These are phyloP conservation scores for Leishmania arabica DNA, from an alignment of 208 protist genomes.

Conservation along the genomic window DNA sequence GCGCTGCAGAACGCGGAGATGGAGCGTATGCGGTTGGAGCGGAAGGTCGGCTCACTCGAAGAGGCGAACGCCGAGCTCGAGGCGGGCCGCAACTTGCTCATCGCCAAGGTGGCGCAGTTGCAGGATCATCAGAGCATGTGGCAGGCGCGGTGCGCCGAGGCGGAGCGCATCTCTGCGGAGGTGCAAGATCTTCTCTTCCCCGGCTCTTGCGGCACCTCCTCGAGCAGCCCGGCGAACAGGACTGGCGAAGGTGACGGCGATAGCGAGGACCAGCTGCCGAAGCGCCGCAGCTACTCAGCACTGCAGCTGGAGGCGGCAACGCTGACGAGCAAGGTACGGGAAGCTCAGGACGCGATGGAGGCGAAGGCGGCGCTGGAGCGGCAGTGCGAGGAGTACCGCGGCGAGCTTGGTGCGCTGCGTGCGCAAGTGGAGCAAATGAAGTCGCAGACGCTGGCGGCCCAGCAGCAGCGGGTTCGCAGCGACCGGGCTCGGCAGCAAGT, in stretches of 20 bases:
- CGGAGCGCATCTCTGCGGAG: constrained; percentile 30
- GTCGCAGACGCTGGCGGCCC: constrained; percentile 22
- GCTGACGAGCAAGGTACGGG: constrained; percentile 11
- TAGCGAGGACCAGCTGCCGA: neutral
- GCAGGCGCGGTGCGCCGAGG: constrained; percentile 29
- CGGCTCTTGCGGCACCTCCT: neutral
- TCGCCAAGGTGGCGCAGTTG: constrained; percentile 44
- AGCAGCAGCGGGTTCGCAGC: constrained; percentile 26
- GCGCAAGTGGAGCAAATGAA: constrained; percentile 41
- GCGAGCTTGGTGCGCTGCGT: constrained; percentile 49
- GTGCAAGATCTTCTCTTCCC: constrained; percentile 32
- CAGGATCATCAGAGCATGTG: constrained; percentile 32
- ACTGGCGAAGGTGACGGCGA: neutral
- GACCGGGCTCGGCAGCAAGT: constrained; percentile 28
- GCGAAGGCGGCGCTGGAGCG: constrained; percentile 24
- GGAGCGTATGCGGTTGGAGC: constrained; percentile 38
- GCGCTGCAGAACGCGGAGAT: constrained; percentile 39
- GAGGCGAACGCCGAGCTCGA: constrained; percentile 35
- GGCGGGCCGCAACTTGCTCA: constrained; percentile 40
- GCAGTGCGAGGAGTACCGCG: constrained; percentile 53
- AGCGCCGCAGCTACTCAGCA: neutral
- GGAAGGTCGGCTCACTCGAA: constrained; percentile 38
- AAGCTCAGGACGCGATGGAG: constrained; percentile 20
- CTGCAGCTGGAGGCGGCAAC: constrained; percentile 2
- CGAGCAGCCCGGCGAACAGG: neutral